Conservation (phyloP, 371 early-diverging fungal genomes). For the Zopfochytrium polystomum region DNA sequence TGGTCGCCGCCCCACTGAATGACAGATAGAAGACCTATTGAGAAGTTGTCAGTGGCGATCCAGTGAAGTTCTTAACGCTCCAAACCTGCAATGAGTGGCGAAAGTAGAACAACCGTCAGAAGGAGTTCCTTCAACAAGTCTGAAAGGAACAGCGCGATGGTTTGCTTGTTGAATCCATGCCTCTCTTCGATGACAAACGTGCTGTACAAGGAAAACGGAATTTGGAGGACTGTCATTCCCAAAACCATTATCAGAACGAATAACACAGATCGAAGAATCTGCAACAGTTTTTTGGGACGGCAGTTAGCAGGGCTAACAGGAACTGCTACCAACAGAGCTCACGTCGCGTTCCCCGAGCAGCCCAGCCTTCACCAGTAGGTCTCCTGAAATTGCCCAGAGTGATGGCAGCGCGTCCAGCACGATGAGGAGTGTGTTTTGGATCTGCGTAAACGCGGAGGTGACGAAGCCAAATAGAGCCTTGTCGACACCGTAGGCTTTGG, state of each 20-base stretch:
- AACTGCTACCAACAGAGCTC: neutral
- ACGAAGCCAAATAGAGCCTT: constrained; percentile 9
- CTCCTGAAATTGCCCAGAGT: constrained; percentile 8
- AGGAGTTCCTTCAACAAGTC: constrained; percentile 77
- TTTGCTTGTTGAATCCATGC: constrained; percentile 98
- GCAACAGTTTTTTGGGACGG: too few species aligned
- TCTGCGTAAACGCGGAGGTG: neutral
- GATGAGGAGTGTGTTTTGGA: constrained; percentile 1
- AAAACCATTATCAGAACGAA: constrained; percentile 65
- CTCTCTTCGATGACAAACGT: constrained; percentile 94
- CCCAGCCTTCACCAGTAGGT: constrained; percentile 1
- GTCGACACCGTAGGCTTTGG: neutral
- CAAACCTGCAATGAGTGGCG: constrained; percentile 69
- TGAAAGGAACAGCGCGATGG: constrained; percentile 71
- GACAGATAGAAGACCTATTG: constrained; percentile 72
- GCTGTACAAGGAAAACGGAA: constrained; percentile 82
- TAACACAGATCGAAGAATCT: constrained; percentile 81
- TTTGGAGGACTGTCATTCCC: constrained; percentile 61
- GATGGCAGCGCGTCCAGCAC: constrained; percentile 8
- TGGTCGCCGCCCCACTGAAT: constrained; percentile 77
- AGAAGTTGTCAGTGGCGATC: neutral
- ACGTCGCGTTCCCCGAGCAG: constrained; percentile 14
- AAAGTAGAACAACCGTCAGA: constrained; percentile 68
- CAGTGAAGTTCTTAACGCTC: neutral
- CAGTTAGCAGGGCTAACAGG: too few species aligned